phyloP scores from a whole-genome alignment of 495 filamentous ascomycete genomes.

The Sabuloglossum arenarium region DNA sequence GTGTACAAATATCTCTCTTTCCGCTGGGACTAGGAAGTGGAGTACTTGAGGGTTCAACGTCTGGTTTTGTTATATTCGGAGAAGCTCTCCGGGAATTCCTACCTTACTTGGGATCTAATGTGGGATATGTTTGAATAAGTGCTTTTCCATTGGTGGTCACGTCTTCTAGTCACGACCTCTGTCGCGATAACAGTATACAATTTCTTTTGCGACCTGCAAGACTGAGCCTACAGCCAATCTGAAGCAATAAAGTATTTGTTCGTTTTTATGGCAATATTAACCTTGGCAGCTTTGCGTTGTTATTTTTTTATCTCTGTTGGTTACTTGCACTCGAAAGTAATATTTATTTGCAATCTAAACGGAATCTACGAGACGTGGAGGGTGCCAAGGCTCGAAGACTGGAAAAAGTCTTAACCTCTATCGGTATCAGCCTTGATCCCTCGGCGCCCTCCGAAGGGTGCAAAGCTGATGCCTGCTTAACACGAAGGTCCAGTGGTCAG shows the following conservation, averaged over 20 bases:
- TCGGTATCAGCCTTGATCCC: not conserved
- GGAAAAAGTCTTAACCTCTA: no score
- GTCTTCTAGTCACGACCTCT: not conserved
- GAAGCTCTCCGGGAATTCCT: not conserved
- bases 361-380: no score
- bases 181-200: not conserved
- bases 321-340: no score
- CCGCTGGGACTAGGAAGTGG: not conserved
- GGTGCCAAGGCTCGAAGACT: no score
- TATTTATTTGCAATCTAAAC: no score
- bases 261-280: no score
- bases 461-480: no score
- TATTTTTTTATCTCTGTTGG: no score
- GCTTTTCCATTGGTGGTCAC: not conserved
- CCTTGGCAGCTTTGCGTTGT: no score
- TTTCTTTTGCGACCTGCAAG: not conserved
- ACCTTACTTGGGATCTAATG: not conserved
- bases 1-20: not conserved
- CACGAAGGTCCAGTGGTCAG: not conserved
- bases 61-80: not conserved
- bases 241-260: not conserved
- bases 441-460: not conserved
- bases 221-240: not conserved
- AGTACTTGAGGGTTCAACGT: not conserved
- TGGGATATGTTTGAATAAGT: not conserved